Conservation (phyloP, 768 basidiomycete species). For the Mycena rosella region DNA sequence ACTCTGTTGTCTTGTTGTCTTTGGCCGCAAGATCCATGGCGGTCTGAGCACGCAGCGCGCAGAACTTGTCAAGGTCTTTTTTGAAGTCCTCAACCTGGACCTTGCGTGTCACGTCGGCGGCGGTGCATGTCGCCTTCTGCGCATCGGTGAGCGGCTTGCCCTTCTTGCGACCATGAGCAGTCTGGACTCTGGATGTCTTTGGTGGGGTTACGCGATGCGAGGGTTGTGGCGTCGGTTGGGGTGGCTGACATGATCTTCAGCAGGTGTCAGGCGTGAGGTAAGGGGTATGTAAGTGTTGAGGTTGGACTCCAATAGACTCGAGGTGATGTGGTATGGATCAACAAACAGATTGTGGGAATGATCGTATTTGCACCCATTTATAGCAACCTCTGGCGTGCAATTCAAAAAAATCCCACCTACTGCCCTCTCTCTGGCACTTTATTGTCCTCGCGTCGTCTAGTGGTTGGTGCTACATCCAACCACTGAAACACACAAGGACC, state of each 20-base stretch:
- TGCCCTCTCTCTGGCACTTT: no score
- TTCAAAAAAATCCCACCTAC: no score
- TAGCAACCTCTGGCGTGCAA: no score
- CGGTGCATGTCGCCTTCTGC: not conserved
- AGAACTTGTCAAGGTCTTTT: not conserved
- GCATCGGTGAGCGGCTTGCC: not conserved
- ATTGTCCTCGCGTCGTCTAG: no score
- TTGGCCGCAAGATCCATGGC: not conserved
- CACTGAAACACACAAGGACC: no score
- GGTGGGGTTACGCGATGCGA: not conserved
- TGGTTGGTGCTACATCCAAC: no score
- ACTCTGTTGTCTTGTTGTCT: not conserved
- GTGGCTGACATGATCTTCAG: not conserved
- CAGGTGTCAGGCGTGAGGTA: no score
- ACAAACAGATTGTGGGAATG: no score
- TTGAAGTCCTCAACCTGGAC: not conserved
- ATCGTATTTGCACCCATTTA: no score
- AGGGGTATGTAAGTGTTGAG: no score
- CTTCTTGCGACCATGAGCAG: constrained; percentile 6
- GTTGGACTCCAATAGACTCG: no score
- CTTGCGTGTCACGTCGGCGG: not conserved
- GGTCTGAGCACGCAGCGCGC: not conserved
- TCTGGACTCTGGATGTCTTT: not conserved
- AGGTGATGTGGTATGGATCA: no score
- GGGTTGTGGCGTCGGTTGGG: not conserved